phyloP scores from a whole-genome alignment of 208 protist genomes.

The Naegleria fowleri region DNA sequence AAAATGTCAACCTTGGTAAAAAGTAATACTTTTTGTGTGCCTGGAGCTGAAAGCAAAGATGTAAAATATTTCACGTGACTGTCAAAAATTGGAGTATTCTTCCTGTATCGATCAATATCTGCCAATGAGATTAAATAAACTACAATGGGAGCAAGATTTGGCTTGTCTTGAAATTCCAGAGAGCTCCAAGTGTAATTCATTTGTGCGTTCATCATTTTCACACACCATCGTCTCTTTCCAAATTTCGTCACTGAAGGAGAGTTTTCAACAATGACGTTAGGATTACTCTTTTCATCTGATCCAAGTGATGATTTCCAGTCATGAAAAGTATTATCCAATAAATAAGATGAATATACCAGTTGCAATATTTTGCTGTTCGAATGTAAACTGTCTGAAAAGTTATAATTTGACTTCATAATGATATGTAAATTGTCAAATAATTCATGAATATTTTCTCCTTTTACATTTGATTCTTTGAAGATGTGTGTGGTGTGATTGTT shows the following conservation, averaged over 20 bases:
- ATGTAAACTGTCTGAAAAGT: no score
- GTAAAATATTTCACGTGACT: neutral
- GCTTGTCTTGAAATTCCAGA: neutral
- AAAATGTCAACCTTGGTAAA: neutral
- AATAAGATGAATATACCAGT: no score
- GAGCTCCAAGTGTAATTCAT: no score
- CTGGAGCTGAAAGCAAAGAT: neutral
- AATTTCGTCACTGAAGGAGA: no score
- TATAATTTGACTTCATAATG: neutral
- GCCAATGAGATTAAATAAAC: neutral
- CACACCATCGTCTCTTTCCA: no score
- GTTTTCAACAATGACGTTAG: no score
- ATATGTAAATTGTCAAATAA: neutral
- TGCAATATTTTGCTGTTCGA: no score
- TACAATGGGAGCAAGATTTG: neutral
- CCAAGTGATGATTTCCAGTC: no score
- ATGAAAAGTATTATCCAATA: no score
- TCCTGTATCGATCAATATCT: neutral
- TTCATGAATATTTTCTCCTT: neutral
- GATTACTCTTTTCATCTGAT: no score
- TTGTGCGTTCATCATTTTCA: no score
- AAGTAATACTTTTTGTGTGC: neutral
- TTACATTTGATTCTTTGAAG: neutral
- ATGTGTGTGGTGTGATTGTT: no score
- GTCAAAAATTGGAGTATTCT: neutral